Percentiles rank a stretch among this genome's conserved stretches.
These are phyloP conservation scores for Allomyces javanicus DNA, from an alignment of 192 early-diverging fungal species.

Conservation along the genomic window DNA sequence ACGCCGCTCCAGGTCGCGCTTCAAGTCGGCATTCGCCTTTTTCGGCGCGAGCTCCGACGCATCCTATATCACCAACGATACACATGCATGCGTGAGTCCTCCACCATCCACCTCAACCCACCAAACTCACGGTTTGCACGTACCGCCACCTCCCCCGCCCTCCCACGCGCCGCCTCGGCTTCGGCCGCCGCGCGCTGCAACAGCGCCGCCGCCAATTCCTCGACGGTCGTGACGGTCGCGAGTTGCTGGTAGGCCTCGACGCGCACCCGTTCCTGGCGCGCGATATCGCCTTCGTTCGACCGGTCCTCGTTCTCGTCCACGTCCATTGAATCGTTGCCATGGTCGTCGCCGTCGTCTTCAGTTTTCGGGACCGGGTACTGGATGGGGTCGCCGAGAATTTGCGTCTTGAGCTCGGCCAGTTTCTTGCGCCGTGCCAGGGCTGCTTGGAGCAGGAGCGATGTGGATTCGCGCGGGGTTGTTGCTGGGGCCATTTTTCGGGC, in stretches of 20 bases:
- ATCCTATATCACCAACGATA: conserved; percentile 1
- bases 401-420: neutral
- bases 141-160: no score
- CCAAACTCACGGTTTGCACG: no score
- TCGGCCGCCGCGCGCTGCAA: neutral
- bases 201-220: neutral
- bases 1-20: conserved; percentile 6
- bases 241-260: neutral
- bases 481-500: no score
- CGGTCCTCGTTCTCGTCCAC: neutral
- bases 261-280: neutral
- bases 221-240: neutral
- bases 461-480: neutral
- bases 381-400: neutral
- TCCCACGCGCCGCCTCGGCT: neutral
- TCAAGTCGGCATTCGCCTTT: conserved; percentile 9
- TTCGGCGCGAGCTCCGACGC: conserved; percentile 6
- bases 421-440: neutral
- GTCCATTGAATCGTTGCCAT: neutral
- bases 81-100: no score
- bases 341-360: neutral
- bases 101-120: no score
- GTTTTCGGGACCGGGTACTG: neutral
- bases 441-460: neutral
- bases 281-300: neutral